Percentiles rank a stretch among this genome's conserved stretches.
These are phyloP conservation scores for Pseudonectria foliicola DNA, from an alignment of 2,329 filamentous ascomycete genomes.

Conservation along the genomic window DNA sequence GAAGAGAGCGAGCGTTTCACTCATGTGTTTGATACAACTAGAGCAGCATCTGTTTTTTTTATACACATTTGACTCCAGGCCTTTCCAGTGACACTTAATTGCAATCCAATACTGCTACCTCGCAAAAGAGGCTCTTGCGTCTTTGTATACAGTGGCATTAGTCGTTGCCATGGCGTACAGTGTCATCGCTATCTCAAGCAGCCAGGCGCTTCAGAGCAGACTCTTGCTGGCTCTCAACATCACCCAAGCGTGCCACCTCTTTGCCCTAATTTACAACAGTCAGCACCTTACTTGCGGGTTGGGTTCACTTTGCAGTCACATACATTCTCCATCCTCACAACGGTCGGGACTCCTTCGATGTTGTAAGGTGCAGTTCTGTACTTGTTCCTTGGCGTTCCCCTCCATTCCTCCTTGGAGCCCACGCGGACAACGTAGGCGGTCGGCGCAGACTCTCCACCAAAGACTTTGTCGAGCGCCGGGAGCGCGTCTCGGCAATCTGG, in stretches of 20 bases:
- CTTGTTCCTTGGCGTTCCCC: conserved; percentile 18
- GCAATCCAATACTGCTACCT: too few relatives aligned
- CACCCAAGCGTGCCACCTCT: conserved; percentile 19
- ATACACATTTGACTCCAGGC: too few relatives aligned
- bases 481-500: conserved; percentile 21
- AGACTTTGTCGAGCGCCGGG: conserved; percentile 18
- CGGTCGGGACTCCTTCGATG: conserved; percentile 20
- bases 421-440: conserved; percentile 21
- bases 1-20: too few relatives aligned
- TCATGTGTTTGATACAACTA: too few relatives aligned
- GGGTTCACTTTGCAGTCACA: background rate
- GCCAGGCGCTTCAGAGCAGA: conserved; percentile 17
- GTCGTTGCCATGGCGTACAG: too few relatives aligned
- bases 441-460: conserved; percentile 16
- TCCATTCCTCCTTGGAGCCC: conserved; percentile 18
- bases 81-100: too few relatives aligned
- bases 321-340: conserved; percentile 21
- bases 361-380: conserved; percentile 19
- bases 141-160: too few relatives aligned
- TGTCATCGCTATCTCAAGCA: conserved; percentile 5
- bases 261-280: conserved; percentile 10
- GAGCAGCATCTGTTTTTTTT: too few relatives aligned
- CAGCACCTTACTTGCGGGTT: background rate
- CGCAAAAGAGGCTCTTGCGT: too few relatives aligned
- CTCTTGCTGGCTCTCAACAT: conserved; percentile 21